Conservation (phyloP, 306 rosid species). For the Castanopsis chinensis region DNA sequence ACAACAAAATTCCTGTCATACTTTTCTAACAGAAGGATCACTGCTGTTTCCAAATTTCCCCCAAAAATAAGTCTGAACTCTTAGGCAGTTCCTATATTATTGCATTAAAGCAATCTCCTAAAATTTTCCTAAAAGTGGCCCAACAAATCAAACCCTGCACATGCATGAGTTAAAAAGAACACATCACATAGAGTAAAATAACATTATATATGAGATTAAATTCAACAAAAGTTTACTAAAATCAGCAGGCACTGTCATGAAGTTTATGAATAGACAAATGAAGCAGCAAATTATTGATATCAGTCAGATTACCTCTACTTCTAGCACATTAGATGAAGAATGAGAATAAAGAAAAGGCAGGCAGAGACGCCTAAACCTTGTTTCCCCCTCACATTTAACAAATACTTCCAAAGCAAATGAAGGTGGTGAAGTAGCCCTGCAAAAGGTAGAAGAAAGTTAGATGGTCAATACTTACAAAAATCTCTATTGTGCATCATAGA, state of each 20-base stretch:
- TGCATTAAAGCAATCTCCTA: background rate
- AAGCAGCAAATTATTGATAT: slow-evolving; percentile 17
- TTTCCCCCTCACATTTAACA: slow-evolving; percentile 98
- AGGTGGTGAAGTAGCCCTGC: slow-evolving; percentile 96
- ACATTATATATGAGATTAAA: background rate
- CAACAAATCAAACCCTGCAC: background rate
- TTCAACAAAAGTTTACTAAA: slow-evolving; percentile 10
- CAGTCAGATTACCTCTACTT: slow-evolving; percentile 76
- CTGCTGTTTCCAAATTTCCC: background rate
- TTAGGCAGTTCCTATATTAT: background rate
- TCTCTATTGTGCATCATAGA: slow-evolving; percentile 13
- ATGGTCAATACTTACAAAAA: slow-evolving; percentile 13
- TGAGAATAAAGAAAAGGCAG: slow-evolving; percentile 97
- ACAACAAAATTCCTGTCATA: background rate
- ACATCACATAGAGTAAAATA: background rate
- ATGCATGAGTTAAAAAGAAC: background rate
- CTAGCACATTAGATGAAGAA: slow-evolving; percentile 93
- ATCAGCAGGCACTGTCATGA: background rate
- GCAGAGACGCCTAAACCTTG: slow-evolving; percentile 97
- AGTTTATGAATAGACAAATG: slow-evolving; percentile 15
- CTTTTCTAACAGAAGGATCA: background rate
- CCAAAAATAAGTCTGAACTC: background rate
- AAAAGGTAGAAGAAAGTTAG: slow-evolving; percentile 24
- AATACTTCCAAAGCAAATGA: slow-evolving; percentile 96
- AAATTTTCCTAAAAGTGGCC: background rate